A percentile compares a stretch with the other conserved stretches of the same genome.
These are phyloP conservation scores for Metarhizium brunneum DNA, from an alignment of 2,329 filamentous ascomycete species.

Conservation along the genomic window DNA sequence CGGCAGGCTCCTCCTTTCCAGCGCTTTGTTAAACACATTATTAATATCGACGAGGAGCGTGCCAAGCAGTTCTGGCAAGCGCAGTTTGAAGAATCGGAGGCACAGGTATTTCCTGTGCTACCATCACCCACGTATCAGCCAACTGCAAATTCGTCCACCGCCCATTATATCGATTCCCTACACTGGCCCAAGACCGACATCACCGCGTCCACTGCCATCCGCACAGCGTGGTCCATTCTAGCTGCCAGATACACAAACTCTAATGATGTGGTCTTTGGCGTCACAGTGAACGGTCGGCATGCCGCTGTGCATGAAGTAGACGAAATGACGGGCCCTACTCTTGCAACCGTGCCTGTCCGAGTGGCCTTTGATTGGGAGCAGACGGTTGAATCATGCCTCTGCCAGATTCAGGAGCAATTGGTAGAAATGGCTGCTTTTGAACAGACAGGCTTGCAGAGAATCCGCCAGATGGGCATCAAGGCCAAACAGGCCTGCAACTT, in stretches of 20 bases:
- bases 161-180: not conserved
- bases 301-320: slow-evolving; percentile 16
- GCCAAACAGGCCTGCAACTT: slow-evolving; percentile 9
- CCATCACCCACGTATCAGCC: not conserved
- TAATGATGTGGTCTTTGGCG: slow-evolving; percentile 21
- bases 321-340: slow-evolving; percentile 16
- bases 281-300: slow-evolving; percentile 17
- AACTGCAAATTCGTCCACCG: slow-evolving; percentile 2
- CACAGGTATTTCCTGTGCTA: not conserved
- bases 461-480: slow-evolving; percentile 12
- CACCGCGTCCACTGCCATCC: slow-evolving; percentile 13
- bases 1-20: slow-evolving; percentile 21
- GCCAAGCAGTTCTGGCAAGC: slow-evolving; percentile 31
- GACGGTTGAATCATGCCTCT: slow-evolving; percentile 5
- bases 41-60: slow-evolving; percentile 20
- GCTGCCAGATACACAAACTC: slow-evolving; percentile 25
- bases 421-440: slow-evolving; percentile 16
- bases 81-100: not conserved
- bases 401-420: slow-evolving; percentile 13
- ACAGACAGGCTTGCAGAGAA: slow-evolving; percentile 17
- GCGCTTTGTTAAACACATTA: slow-evolving; percentile 31
- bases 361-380: slow-evolving; percentile 8
- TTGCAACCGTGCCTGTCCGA: slow-evolving; percentile 17
- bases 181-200: slow-evolving; percentile 7
- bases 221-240: slow-evolving; percentile 22